Evolutionary conservation across 176 grass and related monocot species (phyloP).

Genomic region (Phragmites australis): DNA sequence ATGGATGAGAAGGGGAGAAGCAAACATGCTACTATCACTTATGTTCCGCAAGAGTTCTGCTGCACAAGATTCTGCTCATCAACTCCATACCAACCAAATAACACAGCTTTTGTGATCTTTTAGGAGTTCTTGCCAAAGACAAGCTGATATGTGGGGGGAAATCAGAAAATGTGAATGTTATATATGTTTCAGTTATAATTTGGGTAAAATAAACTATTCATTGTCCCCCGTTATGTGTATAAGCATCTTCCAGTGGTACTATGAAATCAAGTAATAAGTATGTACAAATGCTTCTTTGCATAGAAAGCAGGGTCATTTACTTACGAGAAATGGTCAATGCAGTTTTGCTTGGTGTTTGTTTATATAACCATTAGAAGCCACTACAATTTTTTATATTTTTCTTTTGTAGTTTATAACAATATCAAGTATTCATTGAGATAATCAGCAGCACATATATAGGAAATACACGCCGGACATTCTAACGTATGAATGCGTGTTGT

Average conservation of each 20-base stretch:
- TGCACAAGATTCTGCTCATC: constrained; percentile 20
- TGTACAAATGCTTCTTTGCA: background rate
- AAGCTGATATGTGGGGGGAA: background rate
- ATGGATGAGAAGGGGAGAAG: constrained; percentile 45
- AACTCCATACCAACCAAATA: constrained; percentile 9
- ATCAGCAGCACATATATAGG: too few species aligned
- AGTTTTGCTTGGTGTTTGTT: background rate
- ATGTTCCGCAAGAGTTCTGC: constrained; percentile 52
- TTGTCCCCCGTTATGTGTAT: constrained; percentile 11
- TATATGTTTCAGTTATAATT: constrained; percentile 17
- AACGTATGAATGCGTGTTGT: background rate
- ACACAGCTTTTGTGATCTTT: constrained; percentile 31
- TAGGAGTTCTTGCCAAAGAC: constrained; percentile 19
- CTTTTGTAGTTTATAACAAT: too few species aligned
- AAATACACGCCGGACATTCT: too few species aligned
- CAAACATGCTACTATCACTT: constrained; percentile 32
- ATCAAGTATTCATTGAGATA: too few species aligned
- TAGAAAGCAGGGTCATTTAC: background rate
- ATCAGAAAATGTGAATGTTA: constrained; percentile 16
- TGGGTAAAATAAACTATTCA: constrained; percentile 30
- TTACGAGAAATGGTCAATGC: background rate
- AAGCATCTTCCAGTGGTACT: background rate
- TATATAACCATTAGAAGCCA: too few species aligned
- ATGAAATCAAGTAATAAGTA: constrained; percentile 9
- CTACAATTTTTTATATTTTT: too few species aligned